Conservation (phyloP, 805 yeast species). For the Blastobotrys terrestris region DNA sequence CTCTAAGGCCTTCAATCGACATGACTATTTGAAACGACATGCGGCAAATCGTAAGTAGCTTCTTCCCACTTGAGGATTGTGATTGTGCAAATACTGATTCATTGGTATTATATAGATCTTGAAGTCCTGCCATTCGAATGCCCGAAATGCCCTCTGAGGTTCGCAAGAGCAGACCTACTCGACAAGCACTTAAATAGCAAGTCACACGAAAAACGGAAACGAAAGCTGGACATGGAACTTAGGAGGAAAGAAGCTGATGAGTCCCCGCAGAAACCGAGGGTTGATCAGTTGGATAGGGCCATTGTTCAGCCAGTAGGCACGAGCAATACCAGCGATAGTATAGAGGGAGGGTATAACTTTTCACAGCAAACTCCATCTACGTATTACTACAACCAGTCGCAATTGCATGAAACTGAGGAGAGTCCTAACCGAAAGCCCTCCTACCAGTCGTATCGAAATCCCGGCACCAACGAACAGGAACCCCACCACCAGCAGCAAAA, state of each 20-base stretch:
- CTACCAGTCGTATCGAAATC: not conserved
- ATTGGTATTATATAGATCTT: too few relatives aligned
- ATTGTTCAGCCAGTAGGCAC: not conserved
- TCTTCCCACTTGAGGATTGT: too few relatives aligned
- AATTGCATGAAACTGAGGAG: not conserved
- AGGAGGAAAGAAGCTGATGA: not conserved
- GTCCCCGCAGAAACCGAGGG: not conserved
- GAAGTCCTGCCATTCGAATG: conserved; percentile 27
- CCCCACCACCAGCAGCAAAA: not conserved
- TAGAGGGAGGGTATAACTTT: not conserved
- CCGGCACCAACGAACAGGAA: too few relatives aligned
- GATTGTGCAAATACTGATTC: too few relatives aligned
- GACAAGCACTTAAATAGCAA: conserved; percentile 23
- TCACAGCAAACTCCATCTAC: not conserved
- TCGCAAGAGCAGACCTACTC: conserved; percentile 28
- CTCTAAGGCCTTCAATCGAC: conserved; percentile 30
- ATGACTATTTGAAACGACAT: conserved; percentile 33
- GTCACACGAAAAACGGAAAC: conserved; percentile 21
- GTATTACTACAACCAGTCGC: not conserved
- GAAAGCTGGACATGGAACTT: conserved; percentile 16
- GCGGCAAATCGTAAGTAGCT: conserved; percentile 28
- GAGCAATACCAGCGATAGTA: not conserved
- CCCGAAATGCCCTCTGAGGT: conserved; percentile 21
- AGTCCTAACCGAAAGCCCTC: not conserved
- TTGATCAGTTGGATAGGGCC: not conserved